Conservation (phyloP, 805 yeast species). For the Monosporozyma solicola region DNA sequence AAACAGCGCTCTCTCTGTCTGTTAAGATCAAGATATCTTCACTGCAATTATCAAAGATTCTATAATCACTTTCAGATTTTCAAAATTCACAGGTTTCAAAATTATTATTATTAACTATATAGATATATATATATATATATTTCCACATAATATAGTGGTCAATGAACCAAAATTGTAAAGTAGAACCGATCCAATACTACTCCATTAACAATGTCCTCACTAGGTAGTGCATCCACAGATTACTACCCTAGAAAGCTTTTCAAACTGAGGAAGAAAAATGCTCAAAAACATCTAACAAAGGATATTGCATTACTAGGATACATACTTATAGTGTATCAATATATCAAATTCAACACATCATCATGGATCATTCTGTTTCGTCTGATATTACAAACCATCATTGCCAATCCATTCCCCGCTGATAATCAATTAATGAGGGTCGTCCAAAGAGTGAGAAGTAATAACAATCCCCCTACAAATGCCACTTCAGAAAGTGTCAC, state of each 20-base stretch:
- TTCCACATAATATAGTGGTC: not conserved
- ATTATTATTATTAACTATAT: no score
- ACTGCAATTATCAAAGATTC: no score
- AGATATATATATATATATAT: no score
- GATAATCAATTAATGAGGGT: slow-evolving; percentile 19
- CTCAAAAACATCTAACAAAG: slow-evolving; percentile 15
- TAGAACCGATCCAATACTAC: not conserved
- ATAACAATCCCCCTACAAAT: not conserved
- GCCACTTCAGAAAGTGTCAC: slow-evolving; percentile 8
- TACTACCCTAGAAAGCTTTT: slow-evolving; percentile 7
- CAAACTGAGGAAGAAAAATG: slow-evolving; percentile 20
- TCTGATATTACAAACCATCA: slow-evolving; percentile 10
- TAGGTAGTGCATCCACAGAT: not conserved
- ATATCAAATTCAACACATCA: slow-evolving; percentile 23
- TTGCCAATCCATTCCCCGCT: slow-evolving; percentile 36
- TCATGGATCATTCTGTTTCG: slow-evolving; percentile 8
- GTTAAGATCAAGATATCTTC: no score
- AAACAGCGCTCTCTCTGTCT: no score
- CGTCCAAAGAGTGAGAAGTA: slow-evolving; percentile 3
- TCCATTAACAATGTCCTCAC: not conserved
- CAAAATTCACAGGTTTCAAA: no score
- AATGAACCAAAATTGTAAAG: no score
- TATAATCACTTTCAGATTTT: no score
- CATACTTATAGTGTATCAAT: slow-evolving; percentile 17
- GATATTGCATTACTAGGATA: slow-evolving; percentile 18